Evolutionary conservation across 148 eudicot species (phyloP).

Genomic region (Selenicereus undatus): DNA sequence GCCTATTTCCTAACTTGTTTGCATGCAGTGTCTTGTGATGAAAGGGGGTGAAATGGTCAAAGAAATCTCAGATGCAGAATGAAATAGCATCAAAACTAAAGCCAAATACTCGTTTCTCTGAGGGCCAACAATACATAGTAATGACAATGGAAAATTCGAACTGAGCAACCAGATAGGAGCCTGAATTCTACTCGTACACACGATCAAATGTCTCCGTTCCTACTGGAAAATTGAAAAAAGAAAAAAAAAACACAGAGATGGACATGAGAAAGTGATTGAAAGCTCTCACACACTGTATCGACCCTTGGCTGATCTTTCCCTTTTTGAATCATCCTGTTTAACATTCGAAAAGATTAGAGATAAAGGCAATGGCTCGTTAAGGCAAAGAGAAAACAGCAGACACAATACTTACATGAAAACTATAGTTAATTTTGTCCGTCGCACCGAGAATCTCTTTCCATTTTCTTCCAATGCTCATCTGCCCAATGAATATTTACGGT

Average conservation of each 20-base stretch:
- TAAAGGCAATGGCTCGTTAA: neutral
- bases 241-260: neutral
- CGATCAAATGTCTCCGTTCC: neutral
- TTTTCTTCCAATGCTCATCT: constrained; percentile 93
- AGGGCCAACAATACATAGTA: neutral
- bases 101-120: neutral
- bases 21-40: neutral
- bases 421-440: constrained; percentile 62
- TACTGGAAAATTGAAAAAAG: neutral
- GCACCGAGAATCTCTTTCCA: constrained; percentile 78
- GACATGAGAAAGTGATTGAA: neutral
- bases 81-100: neutral
- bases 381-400: neutral
- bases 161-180: constrained; percentile 6
- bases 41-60: neutral
- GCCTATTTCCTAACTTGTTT: neutral
- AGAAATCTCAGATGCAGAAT: neutral
- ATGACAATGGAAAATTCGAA: constrained; percentile 4
- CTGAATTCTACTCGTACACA: neutral
- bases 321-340: constrained; percentile 61
- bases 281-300: constrained; percentile 55
- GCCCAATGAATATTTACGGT: constrained; percentile 4
- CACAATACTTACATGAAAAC: constrained; percentile 52
- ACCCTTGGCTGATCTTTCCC: constrained; percentile 53
- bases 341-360: neutral